Percentiles rank a stretch among this genome's conserved stretches.
phyloP scores from a whole-genome alignment of 306 rosid genomes.

The Macrotyloma uniflorum region DNA sequence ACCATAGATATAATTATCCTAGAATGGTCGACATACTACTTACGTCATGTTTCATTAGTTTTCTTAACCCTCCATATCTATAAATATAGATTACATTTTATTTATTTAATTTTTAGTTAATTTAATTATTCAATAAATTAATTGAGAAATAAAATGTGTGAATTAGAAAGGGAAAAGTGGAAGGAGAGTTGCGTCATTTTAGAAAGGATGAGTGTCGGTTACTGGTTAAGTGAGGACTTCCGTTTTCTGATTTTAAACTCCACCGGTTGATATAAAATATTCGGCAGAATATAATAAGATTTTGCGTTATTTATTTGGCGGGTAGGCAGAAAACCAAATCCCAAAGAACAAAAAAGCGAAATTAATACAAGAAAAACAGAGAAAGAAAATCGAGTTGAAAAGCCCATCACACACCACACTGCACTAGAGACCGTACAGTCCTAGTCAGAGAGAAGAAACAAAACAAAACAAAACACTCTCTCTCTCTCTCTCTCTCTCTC shows the following conservation, averaged over 20 bases:
- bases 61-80: no score
- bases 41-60: no score
- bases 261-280: not conserved
- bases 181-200: not conserved
- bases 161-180: no score
- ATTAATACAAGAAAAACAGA: not conserved
- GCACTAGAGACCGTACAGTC: slow-evolving; percentile 55
- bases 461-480: not conserved
- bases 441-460: slow-evolving; percentile 11
- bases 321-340: slow-evolving; percentile 35
- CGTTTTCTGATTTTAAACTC: not conserved
- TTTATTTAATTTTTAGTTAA: no score
- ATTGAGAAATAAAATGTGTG: no score
- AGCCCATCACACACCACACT: slow-evolving; percentile 9
- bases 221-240: not conserved
- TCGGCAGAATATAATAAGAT: slow-evolving; percentile 15
- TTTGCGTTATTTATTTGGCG: slow-evolving; percentile 49
- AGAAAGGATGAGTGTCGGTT: slow-evolving; percentile 44
- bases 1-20: no score
- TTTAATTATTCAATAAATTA: no score
- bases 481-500: no score
- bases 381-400: slow-evolving; percentile 20
- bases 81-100: no score
- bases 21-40: no score
- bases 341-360: not conserved